Evolutionary conservation across 1,139 yeast species (phyloP).

Genomic region (Suhomyces maxii): DNA sequence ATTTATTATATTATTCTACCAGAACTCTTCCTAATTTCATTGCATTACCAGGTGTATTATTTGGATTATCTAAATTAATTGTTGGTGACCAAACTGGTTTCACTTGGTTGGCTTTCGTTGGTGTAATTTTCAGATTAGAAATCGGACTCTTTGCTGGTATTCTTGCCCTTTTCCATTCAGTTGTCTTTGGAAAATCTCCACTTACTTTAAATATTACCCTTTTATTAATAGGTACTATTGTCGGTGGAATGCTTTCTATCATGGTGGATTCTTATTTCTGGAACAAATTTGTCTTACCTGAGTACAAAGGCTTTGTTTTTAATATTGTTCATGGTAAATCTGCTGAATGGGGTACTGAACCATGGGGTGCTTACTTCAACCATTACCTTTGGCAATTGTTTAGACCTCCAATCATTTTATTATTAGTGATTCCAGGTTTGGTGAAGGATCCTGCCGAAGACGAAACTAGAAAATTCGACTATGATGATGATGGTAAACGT

Average conservation of each 20-base stretch:
- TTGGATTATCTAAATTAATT: slow-evolving; percentile 53
- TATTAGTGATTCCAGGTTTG: slow-evolving; percentile 47
- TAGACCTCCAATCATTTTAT: slow-evolving; percentile 63
- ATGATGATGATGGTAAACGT: slow-evolving; percentile 28
- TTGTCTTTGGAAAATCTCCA: slow-evolving; percentile 46
- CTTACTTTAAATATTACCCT: slow-evolving; percentile 35
- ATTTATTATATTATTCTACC: slow-evolving; percentile 71
- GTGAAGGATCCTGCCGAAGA: slow-evolving; percentile 40
- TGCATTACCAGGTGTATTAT: slow-evolving; percentile 71
- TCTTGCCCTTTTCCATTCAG: slow-evolving; percentile 45
- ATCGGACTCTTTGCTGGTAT: slow-evolving; percentile 55
- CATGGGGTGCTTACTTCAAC: slow-evolving; percentile 65
- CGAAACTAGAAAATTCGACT: slow-evolving; percentile 19
- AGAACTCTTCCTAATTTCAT: slow-evolving; percentile 86
- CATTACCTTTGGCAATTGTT: slow-evolving; percentile 47
- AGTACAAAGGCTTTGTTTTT: slow-evolving; percentile 66
- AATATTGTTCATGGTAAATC: slow-evolving; percentile 76
- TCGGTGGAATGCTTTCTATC: slow-evolving; percentile 54
- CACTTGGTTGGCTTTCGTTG: slow-evolving; percentile 58
- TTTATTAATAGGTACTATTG: slow-evolving; percentile 51
- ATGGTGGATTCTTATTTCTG: slow-evolving; percentile 77
- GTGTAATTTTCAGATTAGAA: slow-evolving; percentile 74
- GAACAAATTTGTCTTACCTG: slow-evolving; percentile 64
- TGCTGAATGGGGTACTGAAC: slow-evolving; percentile 82
- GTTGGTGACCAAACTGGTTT: slow-evolving; percentile 56